Evolutionary conservation across 306 rosid species (phyloP), one percentile per base, ranked within the genome.

Genomic region (Purshia tridentata): DNA sequence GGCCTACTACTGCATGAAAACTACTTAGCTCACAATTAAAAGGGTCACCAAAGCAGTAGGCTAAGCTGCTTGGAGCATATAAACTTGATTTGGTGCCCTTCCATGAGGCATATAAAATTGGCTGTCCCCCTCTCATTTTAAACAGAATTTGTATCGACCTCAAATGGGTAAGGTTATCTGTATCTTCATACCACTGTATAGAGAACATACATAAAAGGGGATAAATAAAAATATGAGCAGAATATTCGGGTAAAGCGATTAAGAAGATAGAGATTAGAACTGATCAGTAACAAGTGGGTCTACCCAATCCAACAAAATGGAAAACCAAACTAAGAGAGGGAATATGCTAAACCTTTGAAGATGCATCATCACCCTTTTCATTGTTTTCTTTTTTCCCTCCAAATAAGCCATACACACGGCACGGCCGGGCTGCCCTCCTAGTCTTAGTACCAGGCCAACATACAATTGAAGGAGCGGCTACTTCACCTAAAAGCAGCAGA

Each of bases 331-430:
- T 20, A 23, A 2, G 14, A 52, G 14, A 9, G 67, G 60, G n/a
- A 40, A 58, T 7, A 53, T 35, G 44, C 44, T 16, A 37, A 16
- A 91, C 97, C 97, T 92, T 89, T 63, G 91, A 86, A 69, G 88
- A 77, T n/a, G 84, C 83, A 65, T 89, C 96, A 37, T 88, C 96
- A 68, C 78, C 58, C 82, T 84, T 85, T 16, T 74, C 96, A 78
- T 81, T 78, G 79, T 61, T 81, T 22, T 84, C 93, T 56, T 88
- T 88, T 69, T 85, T 89, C 5, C 93, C 95, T 79, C 96, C 98
- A 72, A 87, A 86, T 69, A 86, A 84, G 56, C 86, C 87, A 72
- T 72, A 49, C 16, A 92, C 89, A 70, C 84, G 78, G 47, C 82
- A 54, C 29, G 77, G 57, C 79, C 86, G 77, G 29, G 77, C 5